Percentiles rank a stretch among this genome's conserved stretches.
Conservation (phyloP, 2,329 filamentous ascomycete genomes). For the Chrysoporthe cubensis region DNA sequence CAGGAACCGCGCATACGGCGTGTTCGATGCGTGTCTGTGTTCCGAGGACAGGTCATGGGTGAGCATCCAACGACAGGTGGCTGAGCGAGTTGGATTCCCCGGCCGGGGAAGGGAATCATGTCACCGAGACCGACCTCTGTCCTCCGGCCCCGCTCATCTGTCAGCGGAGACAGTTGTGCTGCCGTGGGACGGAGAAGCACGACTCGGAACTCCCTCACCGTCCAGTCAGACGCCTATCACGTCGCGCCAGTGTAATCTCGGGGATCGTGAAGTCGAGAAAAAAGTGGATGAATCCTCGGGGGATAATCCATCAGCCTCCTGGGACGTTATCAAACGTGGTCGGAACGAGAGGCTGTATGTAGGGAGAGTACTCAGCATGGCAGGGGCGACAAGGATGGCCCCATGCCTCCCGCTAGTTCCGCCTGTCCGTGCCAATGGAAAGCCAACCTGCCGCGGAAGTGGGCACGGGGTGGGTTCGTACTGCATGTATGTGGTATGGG, state of each 20-base stretch:
- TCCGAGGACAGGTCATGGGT: not conserved
- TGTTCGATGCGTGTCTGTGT: not conserved
- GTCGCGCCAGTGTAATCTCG: not conserved
- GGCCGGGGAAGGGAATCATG: not conserved
- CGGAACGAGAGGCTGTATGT: not conserved
- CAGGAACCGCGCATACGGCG: not conserved
- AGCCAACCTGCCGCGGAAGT: not conserved
- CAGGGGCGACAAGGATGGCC: not conserved
- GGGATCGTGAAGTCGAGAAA: not conserved
- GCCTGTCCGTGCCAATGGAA: conserved; percentile 26
- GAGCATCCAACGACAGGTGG: not conserved
- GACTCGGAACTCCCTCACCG: not conserved
- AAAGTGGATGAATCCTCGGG: conserved; percentile 1
- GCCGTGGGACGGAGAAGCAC: not conserved
- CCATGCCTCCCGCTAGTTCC: conserved; percentile 15
- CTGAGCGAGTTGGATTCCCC: not conserved
- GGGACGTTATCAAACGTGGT: not conserved
- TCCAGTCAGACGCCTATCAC: not conserved
- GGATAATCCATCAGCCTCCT: conserved; percentile 5
- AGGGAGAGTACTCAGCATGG: not conserved
- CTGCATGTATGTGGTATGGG: not conserved
- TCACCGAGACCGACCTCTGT: not conserved
- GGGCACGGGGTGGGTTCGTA: not conserved
- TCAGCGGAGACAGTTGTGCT: not conserved
- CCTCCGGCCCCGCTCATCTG: not conserved